phyloP scores from a whole-genome alignment of 805 yeast genomes.

The Cyberlindnera veronae region DNA sequence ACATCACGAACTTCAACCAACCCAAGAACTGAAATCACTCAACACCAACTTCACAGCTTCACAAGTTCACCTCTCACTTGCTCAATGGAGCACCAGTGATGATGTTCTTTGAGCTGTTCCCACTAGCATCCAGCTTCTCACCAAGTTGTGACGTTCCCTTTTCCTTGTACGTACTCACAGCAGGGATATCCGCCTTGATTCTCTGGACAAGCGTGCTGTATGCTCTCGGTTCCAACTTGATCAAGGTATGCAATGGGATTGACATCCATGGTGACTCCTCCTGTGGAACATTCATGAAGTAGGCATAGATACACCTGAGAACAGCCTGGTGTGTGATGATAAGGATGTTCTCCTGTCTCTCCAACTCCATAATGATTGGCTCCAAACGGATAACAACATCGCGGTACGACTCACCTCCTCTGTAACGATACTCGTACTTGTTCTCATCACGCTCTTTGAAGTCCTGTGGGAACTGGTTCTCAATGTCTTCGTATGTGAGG shows the following conservation, averaged over 20 bases:
- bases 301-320: conserved; percentile 91
- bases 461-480: conserved; percentile 82
- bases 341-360: conserved; percentile 91
- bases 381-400: conserved; percentile 94
- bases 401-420: conserved; percentile 96
- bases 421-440: conserved; percentile 91
- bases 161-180: conserved; percentile 94
- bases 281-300: conserved; percentile 97
- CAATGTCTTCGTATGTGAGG: conserved; percentile 92
- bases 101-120: conserved; percentile 24
- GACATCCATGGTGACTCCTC: conserved; percentile 99
- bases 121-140: conserved; percentile 28
- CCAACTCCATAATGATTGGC: conserved; percentile 97
- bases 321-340: conserved; percentile 98
- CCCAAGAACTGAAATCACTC: no score
- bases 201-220: conserved; percentile 84
- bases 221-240: conserved; percentile 93
- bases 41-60: no score
- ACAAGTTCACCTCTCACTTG: no score
- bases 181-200: conserved; percentile 95
- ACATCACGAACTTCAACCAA: no score
- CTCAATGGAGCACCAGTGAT: conserved; percentile 27
- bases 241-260: conserved; percentile 92
- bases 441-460: conserved; percentile 94
- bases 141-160: conserved; percentile 70